Percentiles rank a stretch among this genome's conserved stretches.
phyloP scores from a whole-genome alignment of 2,329 filamentous ascomycete species.

The Verticillium klebahnii region DNA sequence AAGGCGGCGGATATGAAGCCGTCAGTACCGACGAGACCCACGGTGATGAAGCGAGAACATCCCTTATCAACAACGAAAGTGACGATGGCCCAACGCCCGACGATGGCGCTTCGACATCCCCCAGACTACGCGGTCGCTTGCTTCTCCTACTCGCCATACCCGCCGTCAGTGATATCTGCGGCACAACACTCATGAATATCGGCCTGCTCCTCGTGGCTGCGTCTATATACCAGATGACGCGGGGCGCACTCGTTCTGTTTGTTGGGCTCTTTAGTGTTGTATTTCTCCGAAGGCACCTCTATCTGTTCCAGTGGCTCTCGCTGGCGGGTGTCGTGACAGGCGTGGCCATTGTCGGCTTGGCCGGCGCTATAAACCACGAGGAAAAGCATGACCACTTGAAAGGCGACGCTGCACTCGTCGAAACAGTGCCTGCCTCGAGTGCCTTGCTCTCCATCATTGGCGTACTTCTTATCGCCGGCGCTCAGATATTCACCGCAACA shows the following conservation, averaged over 20 bases:
- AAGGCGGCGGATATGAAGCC: slow-evolving; percentile 59
- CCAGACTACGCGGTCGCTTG: slow-evolving; percentile 65
- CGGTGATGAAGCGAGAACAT: slow-evolving; percentile 29
- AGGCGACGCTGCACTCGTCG: slow-evolving; percentile 23
- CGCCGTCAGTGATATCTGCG: slow-evolving; percentile 88
- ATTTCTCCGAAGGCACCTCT: slow-evolving; percentile 76
- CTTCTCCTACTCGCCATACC: slow-evolving; percentile 76
- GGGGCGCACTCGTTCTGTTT: slow-evolving; percentile 90
- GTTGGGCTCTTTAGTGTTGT: slow-evolving; percentile 93
- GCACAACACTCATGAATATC: slow-evolving; percentile 96
- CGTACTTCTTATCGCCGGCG: slow-evolving; percentile 84
- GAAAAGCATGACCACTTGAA: slow-evolving; percentile 32
- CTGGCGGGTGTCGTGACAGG: slow-evolving; percentile 82
- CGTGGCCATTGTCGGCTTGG: slow-evolving; percentile 84
- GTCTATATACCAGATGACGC: slow-evolving; percentile 98
- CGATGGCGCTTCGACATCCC: slow-evolving; percentile 39
- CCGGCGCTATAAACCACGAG: slow-evolving; percentile 76
- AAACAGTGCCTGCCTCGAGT: slow-evolving; percentile 16
- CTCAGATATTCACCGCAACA: slow-evolving; percentile 93
- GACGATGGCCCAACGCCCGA: slow-evolving; percentile 44
- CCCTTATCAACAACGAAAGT: slow-evolving; percentile 36
- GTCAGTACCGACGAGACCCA: slow-evolving; percentile 45
- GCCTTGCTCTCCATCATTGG: slow-evolving; percentile 72
- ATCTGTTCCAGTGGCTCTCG: slow-evolving; percentile 88
- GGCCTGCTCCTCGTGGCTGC: slow-evolving; percentile 90